These are phyloP conservation scores for Solanum hybrid DNA, from an alignment of 305 asterid species.

Conservation along the genomic window DNA sequence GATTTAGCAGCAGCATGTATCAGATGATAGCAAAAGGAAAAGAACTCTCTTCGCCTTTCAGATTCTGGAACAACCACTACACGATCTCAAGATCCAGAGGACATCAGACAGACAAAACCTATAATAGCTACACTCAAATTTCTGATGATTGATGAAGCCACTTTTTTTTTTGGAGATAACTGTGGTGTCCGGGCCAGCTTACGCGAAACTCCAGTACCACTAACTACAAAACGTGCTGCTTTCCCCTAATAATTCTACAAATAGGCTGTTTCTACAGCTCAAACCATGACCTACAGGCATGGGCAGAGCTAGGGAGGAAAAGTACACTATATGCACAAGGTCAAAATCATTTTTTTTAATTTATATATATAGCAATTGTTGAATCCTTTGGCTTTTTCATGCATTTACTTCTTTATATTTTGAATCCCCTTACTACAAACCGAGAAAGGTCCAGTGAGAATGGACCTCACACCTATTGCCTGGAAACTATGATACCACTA, in stretches of 20 bases:
- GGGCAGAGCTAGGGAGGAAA: too few relatives aligned
- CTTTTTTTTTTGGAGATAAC: neutral
- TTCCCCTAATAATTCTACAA: neutral
- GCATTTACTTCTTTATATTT: too few relatives aligned
- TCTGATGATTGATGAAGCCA: neutral
- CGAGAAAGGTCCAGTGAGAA: neutral
- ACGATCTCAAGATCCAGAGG: neutral
- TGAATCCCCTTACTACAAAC: too few relatives aligned
- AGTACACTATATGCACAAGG: too few relatives aligned
- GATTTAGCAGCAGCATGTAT: neutral
- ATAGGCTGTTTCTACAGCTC: too few relatives aligned
- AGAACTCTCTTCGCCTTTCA: neutral
- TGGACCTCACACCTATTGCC: neutral
- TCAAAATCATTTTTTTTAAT: too few relatives aligned
- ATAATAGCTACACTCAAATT: neutral
- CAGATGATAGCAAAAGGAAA: neutral
- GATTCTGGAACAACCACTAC: neutral
- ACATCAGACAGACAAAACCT: neutral
- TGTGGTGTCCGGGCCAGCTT: neutral
- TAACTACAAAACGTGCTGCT: neutral
- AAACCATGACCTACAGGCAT: too few relatives aligned
- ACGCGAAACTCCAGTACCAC: neutral
- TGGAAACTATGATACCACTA: neutral
- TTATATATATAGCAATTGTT: too few relatives aligned
- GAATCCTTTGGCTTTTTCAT: too few relatives aligned